Evolutionary conservation across 1,139 yeast species (phyloP).

Genomic region (Casaregolazyma lundiana): DNA sequence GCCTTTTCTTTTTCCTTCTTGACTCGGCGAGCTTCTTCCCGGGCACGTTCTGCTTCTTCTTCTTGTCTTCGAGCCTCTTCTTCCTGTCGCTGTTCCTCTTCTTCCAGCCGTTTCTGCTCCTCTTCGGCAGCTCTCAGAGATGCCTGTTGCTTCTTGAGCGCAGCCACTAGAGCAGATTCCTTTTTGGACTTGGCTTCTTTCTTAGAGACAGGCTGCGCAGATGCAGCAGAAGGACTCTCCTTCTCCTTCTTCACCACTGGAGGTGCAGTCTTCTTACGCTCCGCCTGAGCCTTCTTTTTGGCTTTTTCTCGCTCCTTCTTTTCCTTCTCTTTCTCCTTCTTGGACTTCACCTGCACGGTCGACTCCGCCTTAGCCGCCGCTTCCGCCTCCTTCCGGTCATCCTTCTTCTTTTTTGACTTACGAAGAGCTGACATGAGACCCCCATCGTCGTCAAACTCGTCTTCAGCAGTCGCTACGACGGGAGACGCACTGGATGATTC

Average conservation of each 20-base stretch:
- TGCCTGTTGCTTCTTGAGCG: conserved; percentile 72
- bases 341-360: conserved; percentile 58
- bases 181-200: conserved; percentile 35
- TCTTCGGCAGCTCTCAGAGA: conserved; percentile 80
- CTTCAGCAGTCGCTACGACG: conserved; percentile 38
- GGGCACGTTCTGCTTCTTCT: conserved; percentile 57
- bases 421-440: conserved; percentile 75
- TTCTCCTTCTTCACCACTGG: conserved; percentile 40
- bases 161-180: conserved; percentile 37
- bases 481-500: conserved; percentile 29
- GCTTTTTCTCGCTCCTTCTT: conserved; percentile 97
- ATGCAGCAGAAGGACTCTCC: conserved; percentile 33
- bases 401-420: conserved; percentile 73
- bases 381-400: conserved; percentile 43
- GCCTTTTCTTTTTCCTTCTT: conserved; percentile 73
- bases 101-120: conserved; percentile 58
- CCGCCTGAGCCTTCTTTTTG: conserved; percentile 86
- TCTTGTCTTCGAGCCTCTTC: conserved; percentile 54
- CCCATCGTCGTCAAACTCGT: conserved; percentile 51
- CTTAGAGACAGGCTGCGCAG: conserved; percentile 28
- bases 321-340: conserved; percentile 95
- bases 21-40: conserved; percentile 59
- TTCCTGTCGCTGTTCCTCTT: conserved; percentile 50
- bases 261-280: conserved; percentile 77
- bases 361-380: conserved; percentile 49